Base-by-base conservation (phyloP, 495 filamentous ascomycete genomes). In the Penicillium cataractarum region DNA sequence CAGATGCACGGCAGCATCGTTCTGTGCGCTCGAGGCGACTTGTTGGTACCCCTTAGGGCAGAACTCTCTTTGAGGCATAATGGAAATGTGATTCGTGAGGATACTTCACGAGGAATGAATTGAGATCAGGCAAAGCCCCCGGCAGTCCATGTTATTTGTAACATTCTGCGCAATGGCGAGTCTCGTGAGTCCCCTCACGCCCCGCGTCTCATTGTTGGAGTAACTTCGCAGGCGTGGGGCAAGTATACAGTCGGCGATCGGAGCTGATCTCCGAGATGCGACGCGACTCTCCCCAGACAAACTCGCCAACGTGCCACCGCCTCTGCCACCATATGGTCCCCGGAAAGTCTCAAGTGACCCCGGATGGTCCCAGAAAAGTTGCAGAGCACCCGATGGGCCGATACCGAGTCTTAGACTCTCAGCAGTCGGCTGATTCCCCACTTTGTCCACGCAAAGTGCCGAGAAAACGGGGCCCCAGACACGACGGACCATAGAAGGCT, bases 21-120 rank as follows among this genome's bases (percentile, higher is more conserved):
- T 62, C 9, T 71, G 63, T 9, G 63, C 44, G 21, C 54, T 62
- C 24, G 62, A 51, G 3, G 68, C 53, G 22, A 76, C 64, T 29
- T 66, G 73, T 32, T 74, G 57, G 65, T 81, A 84, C 33, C 71
- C 66, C 33, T 71, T 72, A 2, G 82, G 82, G 44, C 75, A 76
- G 68, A 70, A 75, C 68, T 88, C 85, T 67, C 76, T 76, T 70
- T 86, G 84, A 68, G 83, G 84, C 84, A 87, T 87, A 55, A 54
- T 77, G 67, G 48, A 9, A 24, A 63, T 62, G 15, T 22, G 54
- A 49, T 63, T 61, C 33, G 55, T 60, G 52, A 26, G 63, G 27
- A 59, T 64, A 35, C 53, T 61, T 32, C 67, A 58, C 49, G 22
- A 52, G 37, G 54, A 56, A 17, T 27, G 31, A 48, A 50, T 32